Evolutionary conservation across 306 rosid genomes (phyloP).

Genomic region (Sesbania bispinosa): DNA sequence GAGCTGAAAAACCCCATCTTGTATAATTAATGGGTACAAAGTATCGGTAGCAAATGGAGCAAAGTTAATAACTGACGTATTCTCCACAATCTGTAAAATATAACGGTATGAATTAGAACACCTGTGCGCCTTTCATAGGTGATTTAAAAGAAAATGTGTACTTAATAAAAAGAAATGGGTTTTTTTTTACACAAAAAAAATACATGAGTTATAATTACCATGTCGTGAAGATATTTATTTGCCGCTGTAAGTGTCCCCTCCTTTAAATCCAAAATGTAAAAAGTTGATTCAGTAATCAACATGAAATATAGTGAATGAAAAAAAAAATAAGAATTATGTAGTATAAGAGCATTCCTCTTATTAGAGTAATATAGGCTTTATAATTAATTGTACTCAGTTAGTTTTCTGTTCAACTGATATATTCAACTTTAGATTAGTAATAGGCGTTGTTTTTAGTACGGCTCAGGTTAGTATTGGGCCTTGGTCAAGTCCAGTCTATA

Average conservation of each 20-base stretch:
- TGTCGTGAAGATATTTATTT: constrained; percentile 52
- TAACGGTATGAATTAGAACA: background rate
- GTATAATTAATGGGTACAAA: constrained; percentile 48
- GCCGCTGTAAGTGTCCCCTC: constrained; percentile 60
- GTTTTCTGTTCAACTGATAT: too few relatives aligned
- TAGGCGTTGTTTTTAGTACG: too few relatives aligned
- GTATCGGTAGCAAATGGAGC: constrained; percentile 40
- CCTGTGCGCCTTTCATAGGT: too few relatives aligned
- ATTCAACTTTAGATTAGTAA: too few relatives aligned
- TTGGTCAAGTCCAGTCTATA: too few relatives aligned
- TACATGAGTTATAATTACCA: too few relatives aligned
- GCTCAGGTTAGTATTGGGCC: too few relatives aligned
- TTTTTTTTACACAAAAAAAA: too few relatives aligned
- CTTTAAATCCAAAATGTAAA: constrained; percentile 24
- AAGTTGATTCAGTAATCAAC: background rate
- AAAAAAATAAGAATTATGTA: too few relatives aligned
- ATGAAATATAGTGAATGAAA: background rate
- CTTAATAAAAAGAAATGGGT: background rate
- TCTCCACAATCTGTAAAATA: constrained; percentile 57
- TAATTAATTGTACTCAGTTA: too few relatives aligned
- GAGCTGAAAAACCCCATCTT: constrained; percentile 54
- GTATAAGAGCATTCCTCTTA: too few relatives aligned
- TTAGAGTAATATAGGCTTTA: too few relatives aligned
- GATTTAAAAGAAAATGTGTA: background rate
- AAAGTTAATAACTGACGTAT: constrained; percentile 31